phyloP scores from a whole-genome alignment of 371 early-diverging fungal species.

The Umbelopsis sp. region DNA sequence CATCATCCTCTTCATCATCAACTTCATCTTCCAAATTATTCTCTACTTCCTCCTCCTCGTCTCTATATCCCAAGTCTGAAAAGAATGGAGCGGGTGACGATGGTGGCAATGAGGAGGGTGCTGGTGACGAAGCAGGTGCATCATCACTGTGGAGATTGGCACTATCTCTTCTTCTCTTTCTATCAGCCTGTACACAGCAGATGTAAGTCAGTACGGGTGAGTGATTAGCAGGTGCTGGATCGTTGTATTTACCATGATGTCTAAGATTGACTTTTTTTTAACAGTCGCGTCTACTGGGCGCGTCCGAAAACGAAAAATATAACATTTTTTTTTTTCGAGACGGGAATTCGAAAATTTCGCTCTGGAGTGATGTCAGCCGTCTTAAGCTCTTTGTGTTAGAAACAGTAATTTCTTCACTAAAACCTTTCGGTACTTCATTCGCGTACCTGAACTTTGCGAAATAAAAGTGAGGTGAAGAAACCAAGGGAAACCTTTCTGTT shows the following conservation, averaged over 20 bases:
- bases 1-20: conserved; percentile 66
- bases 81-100: conserved; percentile 50
- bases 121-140: conserved; percentile 37
- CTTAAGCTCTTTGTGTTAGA: neutral
- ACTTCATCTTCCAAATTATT: conserved; percentile 35
- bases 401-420: no score
- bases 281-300: neutral
- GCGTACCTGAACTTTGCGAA: no score
- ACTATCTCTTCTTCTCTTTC: conserved; percentile 58
- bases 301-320: conserved; percentile 1
- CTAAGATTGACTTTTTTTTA: neutral
- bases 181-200: conserved; percentile 25
- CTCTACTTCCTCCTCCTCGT: conserved; percentile 38
- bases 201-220: neutral
- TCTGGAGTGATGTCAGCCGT: neutral
- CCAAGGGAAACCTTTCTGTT: no score
- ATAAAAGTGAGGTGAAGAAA: no score
- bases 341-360: neutral
- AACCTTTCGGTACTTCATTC: no score
- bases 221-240: neutral
- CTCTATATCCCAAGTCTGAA: conserved; percentile 47
- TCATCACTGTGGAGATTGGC: conserved; percentile 22
- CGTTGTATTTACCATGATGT: conserved; percentile 1
- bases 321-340: neutral
- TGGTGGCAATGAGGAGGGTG: conserved; percentile 43